Evolutionary conservation across 495 filamentous ascomycete genomes (phyloP).

Genomic region (Podospora pseudopauciseta): DNA sequence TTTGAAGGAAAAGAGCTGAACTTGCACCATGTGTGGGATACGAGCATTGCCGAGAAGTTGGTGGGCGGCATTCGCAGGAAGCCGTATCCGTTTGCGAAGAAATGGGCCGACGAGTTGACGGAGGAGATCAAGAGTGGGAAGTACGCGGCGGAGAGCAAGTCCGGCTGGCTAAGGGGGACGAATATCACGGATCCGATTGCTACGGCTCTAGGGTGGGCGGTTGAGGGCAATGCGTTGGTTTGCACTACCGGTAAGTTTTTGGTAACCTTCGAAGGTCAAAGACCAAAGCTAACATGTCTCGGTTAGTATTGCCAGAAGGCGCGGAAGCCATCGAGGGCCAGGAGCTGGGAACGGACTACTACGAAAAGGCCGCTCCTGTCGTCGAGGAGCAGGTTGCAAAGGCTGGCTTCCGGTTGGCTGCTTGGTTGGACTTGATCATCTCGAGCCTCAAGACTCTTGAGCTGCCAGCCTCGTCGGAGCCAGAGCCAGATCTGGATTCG

Average conservation of each 20-base stretch:
- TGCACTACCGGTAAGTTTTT: conserved; percentile 47
- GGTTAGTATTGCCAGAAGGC: conserved; percentile 54
- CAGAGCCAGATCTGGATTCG: not conserved
- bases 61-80: conserved; percentile 43
- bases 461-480: conserved; percentile 2
- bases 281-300: conserved; percentile 5
- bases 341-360: conserved; percentile 62
- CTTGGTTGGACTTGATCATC: conserved; percentile 57
- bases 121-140: conserved; percentile 51
- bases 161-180: conserved; percentile 49
- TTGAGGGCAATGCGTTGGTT: conserved; percentile 57
- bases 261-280: not conserved
- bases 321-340: conserved; percentile 48
- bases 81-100: conserved; percentile 43
- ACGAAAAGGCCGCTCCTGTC: conserved; percentile 56
- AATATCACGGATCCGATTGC: conserved; percentile 47
- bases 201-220: conserved; percentile 58
- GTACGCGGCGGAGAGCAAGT: conserved; percentile 32
- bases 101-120: conserved; percentile 52
- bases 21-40: conserved; percentile 63
- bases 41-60: conserved; percentile 57
- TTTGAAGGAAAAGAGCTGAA: conserved; percentile 50
- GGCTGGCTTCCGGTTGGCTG: conserved; percentile 65
- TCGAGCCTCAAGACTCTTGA: conserved; percentile 19
- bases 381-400: conserved; percentile 72